These are phyloP conservation scores for Fusarium begoniae DNA, from an alignment of 2,329 filamentous ascomycete genomes.

Conservation along the genomic window DNA sequence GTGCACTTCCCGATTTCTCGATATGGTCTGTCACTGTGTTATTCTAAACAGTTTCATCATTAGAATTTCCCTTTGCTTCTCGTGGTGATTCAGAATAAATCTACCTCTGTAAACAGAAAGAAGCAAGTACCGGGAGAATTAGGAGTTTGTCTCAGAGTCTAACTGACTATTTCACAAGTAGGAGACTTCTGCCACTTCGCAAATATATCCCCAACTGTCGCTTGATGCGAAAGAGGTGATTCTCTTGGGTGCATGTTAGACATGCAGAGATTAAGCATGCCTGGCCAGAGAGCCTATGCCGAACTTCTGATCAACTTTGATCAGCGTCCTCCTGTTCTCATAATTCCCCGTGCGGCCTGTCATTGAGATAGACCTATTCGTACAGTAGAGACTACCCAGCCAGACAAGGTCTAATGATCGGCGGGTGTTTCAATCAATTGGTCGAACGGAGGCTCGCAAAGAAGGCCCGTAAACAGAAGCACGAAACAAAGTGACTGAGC, in stretches of 20 bases:
- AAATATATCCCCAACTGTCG: not conserved
- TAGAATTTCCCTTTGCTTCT: not conserved
- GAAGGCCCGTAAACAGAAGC: not conserved
- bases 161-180: not conserved
- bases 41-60: not conserved
- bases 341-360: not conserved
- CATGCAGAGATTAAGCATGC: not conserved
- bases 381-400: not conserved
- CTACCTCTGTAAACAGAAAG: not conserved
- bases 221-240: not conserved
- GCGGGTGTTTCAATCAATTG: not conserved
- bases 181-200: not conserved
- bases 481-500: slow-evolving; percentile 2
- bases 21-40: not conserved
- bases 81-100: not conserved
- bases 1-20: not conserved
- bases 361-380: not conserved
- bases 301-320: not conserved
- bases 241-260: not conserved
- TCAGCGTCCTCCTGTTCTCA: not conserved
- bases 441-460: not conserved
- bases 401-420: not conserved
- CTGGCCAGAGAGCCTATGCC: not conserved
- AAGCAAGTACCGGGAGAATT: slow-evolving; percentile 27
- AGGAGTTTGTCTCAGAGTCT: not conserved